These are phyloP conservation scores for Epicoccum nigrum DNA, from an alignment of 2,329 filamentous ascomycete genomes.

Conservation along the genomic window DNA sequence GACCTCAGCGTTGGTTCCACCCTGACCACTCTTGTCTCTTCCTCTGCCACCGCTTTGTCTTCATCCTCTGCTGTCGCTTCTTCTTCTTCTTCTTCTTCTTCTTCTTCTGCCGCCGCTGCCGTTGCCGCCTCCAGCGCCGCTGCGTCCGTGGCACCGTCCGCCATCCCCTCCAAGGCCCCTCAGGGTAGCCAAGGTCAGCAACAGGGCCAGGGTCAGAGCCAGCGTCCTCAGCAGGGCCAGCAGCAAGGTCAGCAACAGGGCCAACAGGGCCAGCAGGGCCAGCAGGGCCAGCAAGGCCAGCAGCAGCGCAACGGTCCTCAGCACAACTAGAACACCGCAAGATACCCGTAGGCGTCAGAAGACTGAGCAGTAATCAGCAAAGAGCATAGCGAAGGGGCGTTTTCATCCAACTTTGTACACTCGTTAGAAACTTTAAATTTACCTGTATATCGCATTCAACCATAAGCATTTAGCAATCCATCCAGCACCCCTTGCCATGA, in stretches of 20 bases:
- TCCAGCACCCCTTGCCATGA: neutral
- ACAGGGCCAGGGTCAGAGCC: neutral
- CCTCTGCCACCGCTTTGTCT: too few relatives aligned
- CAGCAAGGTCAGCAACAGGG: slow-evolving; percentile 4
- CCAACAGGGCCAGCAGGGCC: slow-evolving; percentile 9
- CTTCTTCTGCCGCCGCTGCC: neutral
- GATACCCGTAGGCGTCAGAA: neutral
- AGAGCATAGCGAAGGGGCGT: slow-evolving; percentile 11
- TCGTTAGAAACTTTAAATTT: slow-evolving; percentile 21
- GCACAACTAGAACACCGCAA: neutral
- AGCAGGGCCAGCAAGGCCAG: slow-evolving; percentile 2
- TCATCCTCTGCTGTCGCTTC: neutral
- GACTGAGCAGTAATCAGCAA: slow-evolving; percentile 12
- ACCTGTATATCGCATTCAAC: slow-evolving; percentile 21
- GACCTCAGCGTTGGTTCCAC: slow-evolving; percentile 10
- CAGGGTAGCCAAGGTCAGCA: slow-evolving; percentile 6
- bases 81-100: neutral
- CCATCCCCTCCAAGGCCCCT: slow-evolving; percentile 3
- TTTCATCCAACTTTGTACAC: slow-evolving; percentile 21
- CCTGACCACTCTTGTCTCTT: slow-evolving; percentile 12
- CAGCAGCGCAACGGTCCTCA: slow-evolving; percentile 5
- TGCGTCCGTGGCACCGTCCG: neutral
- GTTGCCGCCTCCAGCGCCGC: neutral
- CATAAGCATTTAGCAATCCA: slow-evolving; percentile 7
- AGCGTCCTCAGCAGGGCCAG: slow-evolving; percentile 1